Evolutionary conservation across 768 basidiomycete genomes (phyloP).

Genomic region (Lactifluus pinguis): DNA sequence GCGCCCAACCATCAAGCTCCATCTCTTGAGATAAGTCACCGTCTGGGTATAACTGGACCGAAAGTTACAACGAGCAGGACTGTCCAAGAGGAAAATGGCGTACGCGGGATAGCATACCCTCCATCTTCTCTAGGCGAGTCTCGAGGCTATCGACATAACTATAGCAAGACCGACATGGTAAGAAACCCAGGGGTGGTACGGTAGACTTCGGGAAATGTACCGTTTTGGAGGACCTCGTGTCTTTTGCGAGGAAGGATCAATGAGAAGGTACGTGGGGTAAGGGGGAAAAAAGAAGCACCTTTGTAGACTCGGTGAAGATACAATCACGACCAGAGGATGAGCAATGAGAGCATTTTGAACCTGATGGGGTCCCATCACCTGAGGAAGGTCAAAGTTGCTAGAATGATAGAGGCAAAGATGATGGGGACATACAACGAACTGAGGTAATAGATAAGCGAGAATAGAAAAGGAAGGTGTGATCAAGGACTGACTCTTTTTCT

Average conservation of each 20-base stretch:
- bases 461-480: background rate
- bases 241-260: background rate
- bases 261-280: background rate
- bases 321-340: background rate
- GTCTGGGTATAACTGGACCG: slow-evolving; percentile 12
- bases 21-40: slow-evolving; percentile 19
- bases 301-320: slow-evolving; percentile 14
- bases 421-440: slow-evolving; percentile 17
- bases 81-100: background rate
- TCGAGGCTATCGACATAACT: slow-evolving; percentile 20
- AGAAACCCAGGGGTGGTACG: background rate
- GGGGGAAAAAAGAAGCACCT: background rate
- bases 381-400: background rate
- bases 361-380: slow-evolving; percentile 11
- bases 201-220: background rate
- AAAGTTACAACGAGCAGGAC: background rate
- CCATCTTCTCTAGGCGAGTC: slow-evolving; percentile 19
- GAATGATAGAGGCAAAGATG: background rate
- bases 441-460: background rate
- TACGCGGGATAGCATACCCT: slow-evolving; percentile 16
- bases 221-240: slow-evolving; percentile 18
- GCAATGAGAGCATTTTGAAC: slow-evolving; percentile 15
- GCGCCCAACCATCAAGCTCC: slow-evolving; percentile 15
- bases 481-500: slow-evolving; percentile 17
- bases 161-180: background rate